Percentiles rank a stretch among this genome's conserved stretches.
phyloP scores from a whole-genome alignment of 371 early-diverging fungal species.

The Mucor velutinosus region DNA sequence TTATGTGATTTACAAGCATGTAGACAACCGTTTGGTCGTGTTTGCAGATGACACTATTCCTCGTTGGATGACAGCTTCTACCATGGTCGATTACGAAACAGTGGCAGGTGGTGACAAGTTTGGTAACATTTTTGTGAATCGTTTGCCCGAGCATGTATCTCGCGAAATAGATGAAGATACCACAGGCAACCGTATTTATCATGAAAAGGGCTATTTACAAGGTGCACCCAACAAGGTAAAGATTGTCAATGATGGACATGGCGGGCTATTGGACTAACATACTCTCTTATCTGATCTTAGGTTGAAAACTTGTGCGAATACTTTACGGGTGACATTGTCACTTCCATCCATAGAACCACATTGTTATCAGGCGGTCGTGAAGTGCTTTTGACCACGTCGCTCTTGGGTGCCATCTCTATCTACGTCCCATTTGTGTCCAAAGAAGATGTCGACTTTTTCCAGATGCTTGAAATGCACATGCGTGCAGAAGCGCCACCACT shows the following conservation, averaged over 20 bases:
- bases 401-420: constrained; percentile 83
- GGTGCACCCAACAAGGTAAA: constrained; percentile 88
- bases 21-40: constrained; percentile 81
- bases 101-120: constrained; percentile 95
- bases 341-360: constrained; percentile 74
- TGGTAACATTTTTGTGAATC: constrained; percentile 86
- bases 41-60: constrained; percentile 96
- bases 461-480: constrained; percentile 90
- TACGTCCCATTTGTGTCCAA: constrained; percentile 86
- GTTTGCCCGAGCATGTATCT: constrained; percentile 67
- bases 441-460: constrained; percentile 94
- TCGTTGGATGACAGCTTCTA: constrained; percentile 80
- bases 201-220: constrained; percentile 77
- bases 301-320: constrained; percentile 71
- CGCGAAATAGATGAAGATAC: constrained; percentile 88
- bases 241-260: background rate
- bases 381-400: constrained; percentile 82
- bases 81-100: constrained; percentile 92
- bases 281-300: constrained; percentile 17
- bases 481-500: constrained; percentile 76
- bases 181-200: constrained; percentile 78
- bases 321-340: constrained; percentile 87
- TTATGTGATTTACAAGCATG: constrained; percentile 73
- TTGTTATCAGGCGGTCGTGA: constrained; percentile 88
- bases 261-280: background rate